Percentiles rank a stretch among this genome's conserved stretches.
These are phyloP conservation scores for Yamadazyma insecticola DNA, from an alignment of 805 yeast genomes.

Conservation along the genomic window DNA sequence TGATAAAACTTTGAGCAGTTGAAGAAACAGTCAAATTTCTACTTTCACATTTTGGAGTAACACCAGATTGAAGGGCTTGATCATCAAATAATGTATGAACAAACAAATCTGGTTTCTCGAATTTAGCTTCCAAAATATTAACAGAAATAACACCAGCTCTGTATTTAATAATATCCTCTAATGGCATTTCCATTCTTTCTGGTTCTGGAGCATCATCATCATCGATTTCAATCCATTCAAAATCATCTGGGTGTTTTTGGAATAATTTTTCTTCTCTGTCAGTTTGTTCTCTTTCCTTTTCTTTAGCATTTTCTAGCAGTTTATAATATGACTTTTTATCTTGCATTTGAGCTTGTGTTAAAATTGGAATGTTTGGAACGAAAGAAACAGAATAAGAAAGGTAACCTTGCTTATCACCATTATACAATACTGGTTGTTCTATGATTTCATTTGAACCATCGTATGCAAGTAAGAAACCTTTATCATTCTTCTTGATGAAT, in stretches of 20 bases:
- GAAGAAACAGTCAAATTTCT: constrained; percentile 40
- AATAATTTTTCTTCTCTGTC: constrained; percentile 45
- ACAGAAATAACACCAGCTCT: constrained; percentile 62
- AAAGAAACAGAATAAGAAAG: constrained; percentile 56
- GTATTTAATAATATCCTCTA: constrained; percentile 49
- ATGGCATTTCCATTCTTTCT: constrained; percentile 41
- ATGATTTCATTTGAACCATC: constrained; percentile 48
- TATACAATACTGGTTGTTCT: constrained; percentile 39
- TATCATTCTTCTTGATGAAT: constrained; percentile 42
- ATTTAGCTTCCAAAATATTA: constrained; percentile 46
- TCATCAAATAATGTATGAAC: constrained; percentile 67
- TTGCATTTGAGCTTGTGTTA: constrained; percentile 51
- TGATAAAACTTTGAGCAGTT: constrained; percentile 56
- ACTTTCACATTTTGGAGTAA: constrained; percentile 45
- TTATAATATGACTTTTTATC: constrained; percentile 42
- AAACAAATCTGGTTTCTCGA: constrained; percentile 44
- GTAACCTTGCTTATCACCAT: constrained; percentile 41
- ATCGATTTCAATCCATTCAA: constrained; percentile 57
- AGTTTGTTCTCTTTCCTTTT: constrained; percentile 40
- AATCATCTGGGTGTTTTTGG: constrained; percentile 55
- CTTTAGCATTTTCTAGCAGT: constrained; percentile 30
- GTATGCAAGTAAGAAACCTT: constrained; percentile 44
- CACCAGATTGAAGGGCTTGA: constrained; percentile 52
- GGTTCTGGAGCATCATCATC: constrained; percentile 31
- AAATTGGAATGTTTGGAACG: constrained; percentile 61